Evolutionary conservation across 176 grass and related monocot species (phyloP), one percentile per base, ranked within the genome.

Genomic region (Cenchrus fungigraminus): DNA sequence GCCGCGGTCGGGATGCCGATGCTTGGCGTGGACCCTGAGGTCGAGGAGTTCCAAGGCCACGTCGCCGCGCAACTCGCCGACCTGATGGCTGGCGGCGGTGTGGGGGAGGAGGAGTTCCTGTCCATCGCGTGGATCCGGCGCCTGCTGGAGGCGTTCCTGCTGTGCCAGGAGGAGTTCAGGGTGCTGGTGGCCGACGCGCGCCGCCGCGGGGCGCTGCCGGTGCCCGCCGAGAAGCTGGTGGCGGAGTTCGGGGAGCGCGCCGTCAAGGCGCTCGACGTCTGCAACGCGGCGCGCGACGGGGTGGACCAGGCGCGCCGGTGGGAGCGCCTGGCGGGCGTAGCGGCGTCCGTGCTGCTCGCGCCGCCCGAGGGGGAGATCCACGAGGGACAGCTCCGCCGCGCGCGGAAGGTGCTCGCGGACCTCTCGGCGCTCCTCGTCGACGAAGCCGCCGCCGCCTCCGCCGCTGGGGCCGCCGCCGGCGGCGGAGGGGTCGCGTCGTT

Each of bases 181-280:
- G 79, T 88, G 9, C 73, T 86, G 10, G 53, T 88, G 1, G 90
- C 88, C 19, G 79, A 86, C 31, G 76, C 82, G 47, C 88, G 91
- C 55, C 77, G 82, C 12, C 61, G 58, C 25, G 73, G 85, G 1
- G 59, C 60, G 6, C 69, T 20, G 3, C 31, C 83, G 19, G 44
- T 83, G 19, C 16, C 50, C 8, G 53, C 90, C 2, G 97, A 97
- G 60, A 88, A 34, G 64, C 17, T 82, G 34, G 83, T 92, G 5
- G 19, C 71, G 11, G 97, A 99, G 40, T 86, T 97, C 86, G 88
- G 89, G 68, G 94, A 99, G 61, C 86, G 97, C 16, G 94, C 87
- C 9, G 94, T 97, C 54, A 99, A 94, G 91, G 94, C 94, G 2
- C 97, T 99, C 37, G 97, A 99, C 84, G 84, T 99, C 12, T 94